Evolutionary conservation across 169 alveolate species (phyloP).

Genomic region (Sarcocystis neurona): DNA sequence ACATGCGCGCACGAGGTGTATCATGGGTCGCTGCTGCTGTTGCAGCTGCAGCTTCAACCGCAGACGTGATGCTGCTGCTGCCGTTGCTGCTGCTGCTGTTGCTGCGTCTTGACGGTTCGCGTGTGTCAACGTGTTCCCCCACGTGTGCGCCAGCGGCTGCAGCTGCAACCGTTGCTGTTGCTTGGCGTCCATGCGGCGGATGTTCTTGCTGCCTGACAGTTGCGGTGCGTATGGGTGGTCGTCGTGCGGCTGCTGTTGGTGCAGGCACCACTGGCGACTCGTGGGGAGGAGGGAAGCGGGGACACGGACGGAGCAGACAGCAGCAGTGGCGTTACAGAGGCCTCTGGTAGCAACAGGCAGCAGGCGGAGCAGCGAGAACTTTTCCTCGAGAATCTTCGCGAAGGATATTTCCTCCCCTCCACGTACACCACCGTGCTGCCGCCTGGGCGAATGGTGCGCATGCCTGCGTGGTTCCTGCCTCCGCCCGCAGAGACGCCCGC

Average conservation of each 20-base stretch:
- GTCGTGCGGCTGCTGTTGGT: not conserved
- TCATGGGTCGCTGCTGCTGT: no score
- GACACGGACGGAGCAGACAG: constrained; percentile 49
- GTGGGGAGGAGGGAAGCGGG: constrained; percentile 48
- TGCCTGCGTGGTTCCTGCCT: constrained; percentile 52
- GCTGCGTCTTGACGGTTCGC: not conserved
- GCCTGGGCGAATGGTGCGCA: constrained; percentile 60
- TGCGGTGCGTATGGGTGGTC: not conserved
- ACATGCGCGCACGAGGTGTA: no score
- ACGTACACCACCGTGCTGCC: constrained; percentile 43
- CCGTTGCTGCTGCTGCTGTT: not conserved
- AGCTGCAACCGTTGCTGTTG: not conserved
- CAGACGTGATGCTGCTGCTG: not conserved
- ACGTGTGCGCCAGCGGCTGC: not conserved
- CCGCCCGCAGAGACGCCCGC: constrained; percentile 10
- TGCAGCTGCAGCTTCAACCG: no score
- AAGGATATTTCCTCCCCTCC: constrained; percentile 64
- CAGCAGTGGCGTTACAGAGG: no score
- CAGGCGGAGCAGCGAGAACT: no score
- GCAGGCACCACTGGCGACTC: constrained; percentile 50
- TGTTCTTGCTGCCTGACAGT: not conserved
- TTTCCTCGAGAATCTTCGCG: constrained; percentile 57
- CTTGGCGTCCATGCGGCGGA: not conserved
- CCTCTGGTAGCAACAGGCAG: no score
- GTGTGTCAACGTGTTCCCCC: not conserved